Evolutionary conservation across 148 eudicot species (phyloP).

Genomic region (Salicornia ramosissima): DNA sequence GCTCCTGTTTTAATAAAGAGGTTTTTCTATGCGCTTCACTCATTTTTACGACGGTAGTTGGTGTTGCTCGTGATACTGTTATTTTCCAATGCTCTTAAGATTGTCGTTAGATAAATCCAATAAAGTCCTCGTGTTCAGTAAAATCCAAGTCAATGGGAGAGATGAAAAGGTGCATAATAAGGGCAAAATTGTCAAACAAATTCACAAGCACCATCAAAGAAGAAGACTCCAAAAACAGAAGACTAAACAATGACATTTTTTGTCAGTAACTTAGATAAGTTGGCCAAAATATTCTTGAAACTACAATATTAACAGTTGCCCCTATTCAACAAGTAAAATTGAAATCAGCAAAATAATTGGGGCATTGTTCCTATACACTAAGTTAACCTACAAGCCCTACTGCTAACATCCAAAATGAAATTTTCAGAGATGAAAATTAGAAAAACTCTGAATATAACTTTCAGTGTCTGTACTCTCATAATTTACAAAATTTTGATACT

Average conservation of each 20-base stretch:
- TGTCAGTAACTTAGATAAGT: slow-evolving; percentile 9
- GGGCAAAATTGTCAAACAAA: no score
- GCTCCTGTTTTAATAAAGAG: no score
- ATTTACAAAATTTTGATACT: slow-evolving; percentile 37
- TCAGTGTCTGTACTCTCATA: slow-evolving; percentile 29
- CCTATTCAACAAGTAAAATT: slow-evolving; percentile 47
- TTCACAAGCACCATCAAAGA: neutral
- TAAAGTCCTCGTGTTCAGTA: no score
- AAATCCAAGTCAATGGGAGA: no score
- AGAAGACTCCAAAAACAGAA: neutral
- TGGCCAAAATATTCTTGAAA: slow-evolving; percentile 14
- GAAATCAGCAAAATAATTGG: slow-evolving; percentile 34
- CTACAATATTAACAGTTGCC: slow-evolving; percentile 44
- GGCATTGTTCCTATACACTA: slow-evolving; percentile 40
- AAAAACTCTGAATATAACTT: slow-evolving; percentile 29
- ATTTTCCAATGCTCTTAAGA: no score
- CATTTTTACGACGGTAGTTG: no score
- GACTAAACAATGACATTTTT: neutral
- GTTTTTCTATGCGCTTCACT: no score
- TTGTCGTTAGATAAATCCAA: no score
- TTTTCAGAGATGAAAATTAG: slow-evolving; percentile 30
- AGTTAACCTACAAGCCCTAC: slow-evolving; percentile 23
- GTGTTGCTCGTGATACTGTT: no score
- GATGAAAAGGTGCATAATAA: no score
- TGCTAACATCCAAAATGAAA: slow-evolving; percentile 10